Evolutionary conservation across 805 yeast species (phyloP), one percentile per base, ranked within the genome.

Genomic region (Yamadazyma endophytica): DNA sequence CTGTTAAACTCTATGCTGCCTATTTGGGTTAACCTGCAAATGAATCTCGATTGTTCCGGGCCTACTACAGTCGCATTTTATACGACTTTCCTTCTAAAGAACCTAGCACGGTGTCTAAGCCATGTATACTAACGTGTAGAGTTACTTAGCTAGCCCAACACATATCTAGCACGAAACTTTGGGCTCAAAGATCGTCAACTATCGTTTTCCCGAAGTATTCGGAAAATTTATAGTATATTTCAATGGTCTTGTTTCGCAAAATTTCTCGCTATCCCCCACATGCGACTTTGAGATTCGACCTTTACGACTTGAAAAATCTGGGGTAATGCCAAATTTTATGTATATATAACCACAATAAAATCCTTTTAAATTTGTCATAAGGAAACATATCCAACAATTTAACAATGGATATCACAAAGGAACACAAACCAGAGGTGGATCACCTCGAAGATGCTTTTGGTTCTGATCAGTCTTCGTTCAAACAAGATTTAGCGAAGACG

Each of bases 371-470:
- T 9, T 19, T 19, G 21, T 19, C 11, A 11, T 9, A 19, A 19
- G 8, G 11, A 19, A 19, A 19, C 11, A 9, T 9, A 19, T 9
- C 9, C 8, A 8, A 19, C 21, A 19, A 11, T 11, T 8, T 18
- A 19, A 28, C 14, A 18, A 28, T 28, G 31, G 24, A 18, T 19
- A 19, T 19, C 25, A 22, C 5, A 5, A 4, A 8, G 8, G 26
- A 25, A 6, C 30, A 30, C 16, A 43, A 40, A 24, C 36, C 31
- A 11, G 45, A 36, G 13, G 17, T 41, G 11, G 35, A 27, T 11
- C 49, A 43, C 23, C 25, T 44, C 14, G 47, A 43, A 31, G 44
- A 37, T 17, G 39, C 36, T 16, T 21, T 19, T 13, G 31, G 29
- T 13, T 27, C 35, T 14, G 44, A 40, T 25, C 31, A 31, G 8